phyloP scores from a whole-genome alignment of 768 basidiomycete genomes.

The Mycena galopus region DNA sequence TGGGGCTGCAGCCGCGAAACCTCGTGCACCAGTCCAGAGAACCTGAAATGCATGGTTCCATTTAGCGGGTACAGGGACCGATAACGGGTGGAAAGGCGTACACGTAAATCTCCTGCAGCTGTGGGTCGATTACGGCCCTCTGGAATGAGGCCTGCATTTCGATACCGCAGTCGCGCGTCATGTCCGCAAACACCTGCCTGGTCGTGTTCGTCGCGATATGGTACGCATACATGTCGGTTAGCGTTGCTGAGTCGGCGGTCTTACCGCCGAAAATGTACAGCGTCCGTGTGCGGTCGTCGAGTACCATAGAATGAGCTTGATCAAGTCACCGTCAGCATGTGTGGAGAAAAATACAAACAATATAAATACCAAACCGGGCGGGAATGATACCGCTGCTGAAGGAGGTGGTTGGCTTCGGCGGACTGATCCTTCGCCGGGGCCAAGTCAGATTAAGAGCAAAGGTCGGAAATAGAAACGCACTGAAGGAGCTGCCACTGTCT shows the following conservation, averaged over 20 bases:
- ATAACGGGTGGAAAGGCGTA: slow-evolving; percentile 56
- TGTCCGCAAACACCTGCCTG: slow-evolving; percentile 74
- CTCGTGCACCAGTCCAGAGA: slow-evolving; percentile 70
- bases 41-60: slow-evolving; percentile 50
- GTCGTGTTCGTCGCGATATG: slow-evolving; percentile 70
- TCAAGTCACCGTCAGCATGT: background rate
- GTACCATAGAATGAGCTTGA: slow-evolving; percentile 85
- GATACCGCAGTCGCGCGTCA: slow-evolving; percentile 72
- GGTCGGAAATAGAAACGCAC: slow-evolving; percentile 54
- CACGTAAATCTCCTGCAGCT: slow-evolving; percentile 79
- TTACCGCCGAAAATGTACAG: slow-evolving; percentile 85
- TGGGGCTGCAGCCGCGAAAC: slow-evolving; percentile 56
- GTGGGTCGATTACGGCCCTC: slow-evolving; percentile 76
- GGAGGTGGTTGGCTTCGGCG: slow-evolving; percentile 36
- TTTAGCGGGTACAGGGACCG: background rate
- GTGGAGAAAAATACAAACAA: background rate
- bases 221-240: slow-evolving; percentile 84
- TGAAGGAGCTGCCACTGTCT: slow-evolving; percentile 78
- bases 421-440: slow-evolving; percentile 8
- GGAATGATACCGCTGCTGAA: slow-evolving; percentile 58
- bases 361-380: slow-evolving; percentile 68
- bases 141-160: slow-evolving; percentile 73
- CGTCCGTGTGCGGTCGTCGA: slow-evolving; percentile 69
- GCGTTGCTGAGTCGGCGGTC: slow-evolving; percentile 67
- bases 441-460: slow-evolving; percentile 19